Conservation (phyloP, 176 grass and related monocot species). For the Aegilops longissima region DNA sequence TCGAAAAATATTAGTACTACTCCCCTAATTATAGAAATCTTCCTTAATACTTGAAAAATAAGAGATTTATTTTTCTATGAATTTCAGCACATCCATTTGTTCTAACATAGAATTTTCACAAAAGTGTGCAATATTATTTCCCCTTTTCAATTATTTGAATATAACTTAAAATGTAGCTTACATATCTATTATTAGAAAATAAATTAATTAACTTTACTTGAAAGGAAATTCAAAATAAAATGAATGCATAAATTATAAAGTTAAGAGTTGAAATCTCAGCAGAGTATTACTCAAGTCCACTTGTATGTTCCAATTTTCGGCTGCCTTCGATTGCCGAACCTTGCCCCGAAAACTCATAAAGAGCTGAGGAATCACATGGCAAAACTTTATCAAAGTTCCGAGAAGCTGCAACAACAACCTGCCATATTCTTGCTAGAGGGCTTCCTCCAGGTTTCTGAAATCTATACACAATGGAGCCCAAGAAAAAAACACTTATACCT, state of each 20-base stretch:
- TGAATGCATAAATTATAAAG: neutral
- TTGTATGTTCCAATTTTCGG: conserved; percentile 45
- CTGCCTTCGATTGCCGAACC: conserved; percentile 56
- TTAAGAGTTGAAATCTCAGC: neutral
- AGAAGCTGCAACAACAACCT: conserved; percentile 59
- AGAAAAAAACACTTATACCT: conserved; percentile 57
- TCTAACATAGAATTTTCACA: conserved; percentile 6
- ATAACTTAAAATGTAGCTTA: neutral
- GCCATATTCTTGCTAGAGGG: conserved; percentile 66
- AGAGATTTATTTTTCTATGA: neutral
- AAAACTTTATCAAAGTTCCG: conserved; percentile 49
- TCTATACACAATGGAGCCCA: conserved; percentile 69
- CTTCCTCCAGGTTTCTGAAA: conserved; percentile 86
- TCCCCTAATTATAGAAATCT: neutral
- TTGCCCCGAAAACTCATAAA: conserved; percentile 66
- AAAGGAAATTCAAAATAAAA: neutral
- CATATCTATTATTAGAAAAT: neutral
- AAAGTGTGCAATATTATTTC: neutral
- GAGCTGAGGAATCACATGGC: conserved; percentile 61
- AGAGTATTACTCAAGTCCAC: conserved; percentile 43
- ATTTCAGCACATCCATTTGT: conserved; percentile 9
- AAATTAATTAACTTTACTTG: neutral
- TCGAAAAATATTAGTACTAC: neutral
- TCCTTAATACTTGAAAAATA: neutral
- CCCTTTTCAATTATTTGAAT: neutral